These are phyloP conservation scores for Aureobasidium sp. DNA, from an alignment of 2,329 filamentous ascomycete species.

Conservation along the genomic window DNA sequence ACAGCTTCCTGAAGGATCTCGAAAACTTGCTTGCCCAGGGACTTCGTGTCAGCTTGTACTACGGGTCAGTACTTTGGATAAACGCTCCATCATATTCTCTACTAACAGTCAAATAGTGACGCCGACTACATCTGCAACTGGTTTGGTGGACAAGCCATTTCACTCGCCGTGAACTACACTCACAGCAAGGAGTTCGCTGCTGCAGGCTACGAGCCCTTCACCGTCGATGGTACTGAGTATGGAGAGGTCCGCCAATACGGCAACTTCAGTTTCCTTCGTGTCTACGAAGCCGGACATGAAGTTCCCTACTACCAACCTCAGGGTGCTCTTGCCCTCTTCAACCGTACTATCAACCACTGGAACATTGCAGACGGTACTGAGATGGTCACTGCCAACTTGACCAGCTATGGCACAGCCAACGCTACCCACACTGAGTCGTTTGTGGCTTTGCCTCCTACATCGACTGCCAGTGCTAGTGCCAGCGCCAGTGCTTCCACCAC, in stretches of 20 bases:
- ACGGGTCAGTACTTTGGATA: conserved; percentile 17
- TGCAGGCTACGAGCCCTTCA: conserved; percentile 29
- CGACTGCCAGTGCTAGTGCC: neutral
- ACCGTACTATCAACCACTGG: conserved; percentile 31
- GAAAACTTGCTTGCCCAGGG: conserved; percentile 36
- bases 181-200: conserved; percentile 26
- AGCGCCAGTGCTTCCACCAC: neutral
- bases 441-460: conserved; percentile 29
- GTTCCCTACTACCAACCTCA: conserved; percentile 36
- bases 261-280: conserved; percentile 26
- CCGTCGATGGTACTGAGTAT: conserved; percentile 34
- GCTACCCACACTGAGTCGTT: conserved; percentile 36
- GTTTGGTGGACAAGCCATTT: conserved; percentile 49
- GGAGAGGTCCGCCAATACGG: conserved; percentile 33
- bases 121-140: conserved; percentile 22
- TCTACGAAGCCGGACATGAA: conserved; percentile 36
- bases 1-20: conserved; percentile 44
- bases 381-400: conserved; percentile 30
- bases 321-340: conserved; percentile 31
- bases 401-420: conserved; percentile 29
- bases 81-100: neutral
- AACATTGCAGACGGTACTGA: conserved; percentile 32
- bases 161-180: conserved; percentile 36
- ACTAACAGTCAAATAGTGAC: conserved; percentile 11
- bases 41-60: conserved; percentile 34